Percentiles rank a stretch among this genome's conserved stretches.
Conservation (phyloP, 2,329 filamentous ascomycete genomes). For the Volutella citrinella region DNA sequence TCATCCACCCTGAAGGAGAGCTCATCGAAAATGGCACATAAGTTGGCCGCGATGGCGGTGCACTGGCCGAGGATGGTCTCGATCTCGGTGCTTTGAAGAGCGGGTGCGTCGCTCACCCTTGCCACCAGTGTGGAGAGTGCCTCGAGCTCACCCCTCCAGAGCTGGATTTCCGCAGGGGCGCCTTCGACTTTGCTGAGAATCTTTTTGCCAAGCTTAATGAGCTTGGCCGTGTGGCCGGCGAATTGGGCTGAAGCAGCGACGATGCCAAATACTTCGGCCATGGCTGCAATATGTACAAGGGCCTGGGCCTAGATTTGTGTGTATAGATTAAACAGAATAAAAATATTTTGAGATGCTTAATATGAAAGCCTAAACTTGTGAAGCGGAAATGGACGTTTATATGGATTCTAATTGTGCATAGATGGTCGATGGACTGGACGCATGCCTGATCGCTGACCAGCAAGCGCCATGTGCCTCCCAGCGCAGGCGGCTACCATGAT, state of each 20-base stretch:
- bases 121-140: background rate
- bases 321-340: too few relatives aligned
- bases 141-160: slow-evolving; percentile 4
- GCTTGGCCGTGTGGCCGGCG: slow-evolving; percentile 3
- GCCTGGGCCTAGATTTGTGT: too few relatives aligned
- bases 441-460: too few relatives aligned
- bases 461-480: too few relatives aligned
- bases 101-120: background rate
- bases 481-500: too few relatives aligned
- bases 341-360: too few relatives aligned
- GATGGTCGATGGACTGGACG: too few relatives aligned
- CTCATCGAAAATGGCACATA: slow-evolving; percentile 1
- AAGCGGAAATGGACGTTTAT: too few relatives aligned
- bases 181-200: slow-evolving; percentile 6
- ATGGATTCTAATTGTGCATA: too few relatives aligned
- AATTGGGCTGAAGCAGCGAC: slow-evolving; percentile 9
- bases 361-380: too few relatives aligned
- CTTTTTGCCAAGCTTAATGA: slow-evolving; percentile 1
- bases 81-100: background rate
- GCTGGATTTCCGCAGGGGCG: slow-evolving; percentile 2
- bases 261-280: slow-evolving; percentile 7
- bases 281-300: background rate
- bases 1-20: slow-evolving; percentile 1
- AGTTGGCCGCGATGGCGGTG: background rate
- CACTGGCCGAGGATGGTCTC: background rate